Percentiles rank a stretch among this genome's conserved stretches.
Evolutionary conservation across 2,329 filamentous ascomycete genomes (phyloP).

Genomic region (Aspergillus sp.): DNA sequence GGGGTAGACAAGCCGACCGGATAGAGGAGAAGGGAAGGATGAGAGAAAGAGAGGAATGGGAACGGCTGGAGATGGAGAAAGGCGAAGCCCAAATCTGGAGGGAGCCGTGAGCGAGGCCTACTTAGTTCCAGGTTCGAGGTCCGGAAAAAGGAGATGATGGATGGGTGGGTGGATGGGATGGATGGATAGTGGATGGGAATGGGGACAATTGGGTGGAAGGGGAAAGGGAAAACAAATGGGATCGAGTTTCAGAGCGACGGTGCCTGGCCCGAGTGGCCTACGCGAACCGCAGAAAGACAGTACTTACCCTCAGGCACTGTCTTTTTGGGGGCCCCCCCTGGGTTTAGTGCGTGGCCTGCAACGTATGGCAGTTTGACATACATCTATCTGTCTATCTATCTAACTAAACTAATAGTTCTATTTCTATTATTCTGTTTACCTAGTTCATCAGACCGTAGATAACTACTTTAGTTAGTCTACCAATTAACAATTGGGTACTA

Average conservation of each 20-base stretch:
- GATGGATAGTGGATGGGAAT: background rate
- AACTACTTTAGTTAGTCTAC: too few relatives aligned
- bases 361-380: background rate
- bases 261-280: slow-evolving; percentile 1
- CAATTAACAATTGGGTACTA: too few relatives aligned
- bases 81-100: slow-evolving; percentile 1
- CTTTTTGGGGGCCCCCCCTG: background rate
- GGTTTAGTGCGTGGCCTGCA: background rate
- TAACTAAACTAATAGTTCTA: background rate
- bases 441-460: too few relatives aligned
- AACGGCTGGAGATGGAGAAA: slow-evolving; percentile 8
- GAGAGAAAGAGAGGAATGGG: slow-evolving; percentile 7
- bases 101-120: background rate
- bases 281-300: background rate
- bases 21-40: slow-evolving; percentile 3
- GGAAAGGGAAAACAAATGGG: slow-evolving; percentile 4
- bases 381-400: too few relatives aligned
- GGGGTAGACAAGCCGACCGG: background rate
- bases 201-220: background rate
- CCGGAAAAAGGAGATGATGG: slow-evolving; percentile 4
- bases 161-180: background rate
- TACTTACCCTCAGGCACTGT: background rate
- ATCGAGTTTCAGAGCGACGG: slow-evolving; percentile 4
- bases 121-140: background rate
- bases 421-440: background rate